These are phyloP conservation scores for Dictyostelium firmibasis DNA, from an alignment of 78 protist genomes.

Conservation along the genomic window DNA sequence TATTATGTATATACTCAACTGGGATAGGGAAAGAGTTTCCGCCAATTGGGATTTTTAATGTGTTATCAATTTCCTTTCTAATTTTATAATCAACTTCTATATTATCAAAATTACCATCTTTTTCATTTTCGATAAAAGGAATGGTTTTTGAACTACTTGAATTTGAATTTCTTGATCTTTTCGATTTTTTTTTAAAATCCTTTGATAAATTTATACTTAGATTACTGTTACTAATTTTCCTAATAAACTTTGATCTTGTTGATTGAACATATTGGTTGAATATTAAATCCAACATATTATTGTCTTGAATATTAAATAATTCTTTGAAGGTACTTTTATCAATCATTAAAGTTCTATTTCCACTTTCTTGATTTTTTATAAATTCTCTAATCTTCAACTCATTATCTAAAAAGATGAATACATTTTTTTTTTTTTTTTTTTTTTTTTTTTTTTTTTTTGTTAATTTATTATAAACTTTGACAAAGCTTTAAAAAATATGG, in stretches of 20 bases:
- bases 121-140: neutral
- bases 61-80: neutral
- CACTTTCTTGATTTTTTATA: neutral
- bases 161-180: neutral
- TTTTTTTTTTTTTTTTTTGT: no score
- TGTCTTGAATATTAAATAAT: slow-evolving; percentile 18
- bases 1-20: neutral
- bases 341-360: slow-evolving; percentile 7
- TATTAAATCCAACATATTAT: neutral
- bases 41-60: slow-evolving; percentile 6
- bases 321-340: neutral
- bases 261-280: neutral
- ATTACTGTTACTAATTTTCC: neutral
- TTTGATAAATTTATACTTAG: neutral
- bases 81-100: neutral
- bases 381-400: slow-evolving; percentile 23
- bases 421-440: no score
- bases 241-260: neutral
- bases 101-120: neutral
- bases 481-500: no score
- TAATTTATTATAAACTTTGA: no score
- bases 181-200: neutral
- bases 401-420: slow-evolving; percentile 1
- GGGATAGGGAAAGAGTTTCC: slow-evolving; percentile 5
- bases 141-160: no score